Conservation (phyloP, 768 basidiomycete species). For the Amanita rimosa region DNA sequence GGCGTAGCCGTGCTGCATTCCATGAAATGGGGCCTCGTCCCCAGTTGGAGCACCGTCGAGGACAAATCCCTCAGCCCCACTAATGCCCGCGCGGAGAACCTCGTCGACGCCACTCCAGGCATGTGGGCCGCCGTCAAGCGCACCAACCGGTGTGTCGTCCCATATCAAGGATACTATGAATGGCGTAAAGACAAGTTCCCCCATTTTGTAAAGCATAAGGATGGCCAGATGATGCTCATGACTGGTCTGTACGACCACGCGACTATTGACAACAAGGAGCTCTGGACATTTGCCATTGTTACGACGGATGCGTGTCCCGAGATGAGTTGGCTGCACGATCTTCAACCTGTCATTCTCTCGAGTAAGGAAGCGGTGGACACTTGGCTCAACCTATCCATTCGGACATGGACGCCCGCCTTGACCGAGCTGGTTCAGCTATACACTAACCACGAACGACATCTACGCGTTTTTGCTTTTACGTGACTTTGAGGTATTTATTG, state of each 20-base stretch:
- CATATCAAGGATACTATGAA: conserved; percentile 79
- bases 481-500: background rate
- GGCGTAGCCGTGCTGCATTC: conserved; percentile 39
- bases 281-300: conserved; percentile 84
- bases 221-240: conserved; percentile 63
- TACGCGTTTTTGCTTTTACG: conserved; percentile 19
- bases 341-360: conserved; percentile 76
- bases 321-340: conserved; percentile 83
- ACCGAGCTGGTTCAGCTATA: conserved; percentile 51
- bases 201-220: conserved; percentile 65
- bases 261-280: conserved; percentile 44
- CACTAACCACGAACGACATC: conserved; percentile 28
- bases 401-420: conserved; percentile 52
- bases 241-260: conserved; percentile 81
- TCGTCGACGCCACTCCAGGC: conserved; percentile 52
- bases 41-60: conserved; percentile 72
- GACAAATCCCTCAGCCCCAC: conserved; percentile 70
- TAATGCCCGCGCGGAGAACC: conserved; percentile 80
- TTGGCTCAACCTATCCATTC: conserved; percentile 77
- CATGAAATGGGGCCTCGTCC: conserved; percentile 88
- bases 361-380: conserved; percentile 41
- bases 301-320: conserved; percentile 68
- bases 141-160: conserved; percentile 74
- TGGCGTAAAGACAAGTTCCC: conserved; percentile 81
- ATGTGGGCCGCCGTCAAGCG: conserved; percentile 85